Percentiles rank a stretch among this genome's conserved stretches.
phyloP scores from a whole-genome alignment of 2,329 filamentous ascomycete species.

The Drechslerella coelobrocha region DNA sequence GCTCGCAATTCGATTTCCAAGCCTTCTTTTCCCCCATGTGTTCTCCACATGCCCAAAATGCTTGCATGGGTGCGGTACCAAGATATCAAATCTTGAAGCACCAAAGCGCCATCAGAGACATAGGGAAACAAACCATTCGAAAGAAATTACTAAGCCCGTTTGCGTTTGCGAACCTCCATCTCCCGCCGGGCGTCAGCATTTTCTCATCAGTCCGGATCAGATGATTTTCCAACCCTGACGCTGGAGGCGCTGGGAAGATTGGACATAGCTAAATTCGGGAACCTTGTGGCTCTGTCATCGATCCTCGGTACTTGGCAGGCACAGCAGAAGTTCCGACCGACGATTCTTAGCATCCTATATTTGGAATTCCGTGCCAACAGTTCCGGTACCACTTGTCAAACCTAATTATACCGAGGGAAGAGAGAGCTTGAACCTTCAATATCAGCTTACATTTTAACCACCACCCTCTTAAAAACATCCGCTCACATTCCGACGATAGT shows the following conservation, averaged over 20 bases:
- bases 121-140: constrained; percentile 1
- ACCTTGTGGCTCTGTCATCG: not conserved
- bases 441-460: too few relatives aligned
- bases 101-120: constrained; percentile 9
- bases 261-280: not conserved
- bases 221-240: too few relatives aligned
- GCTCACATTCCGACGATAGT: too few relatives aligned
- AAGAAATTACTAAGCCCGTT: constrained; percentile 8
- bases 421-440: too few relatives aligned
- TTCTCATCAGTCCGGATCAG: not conserved
- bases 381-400: constrained; percentile 7
- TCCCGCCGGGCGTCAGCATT: not conserved
- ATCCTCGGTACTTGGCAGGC: constrained; percentile 38
- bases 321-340: constrained; percentile 46
- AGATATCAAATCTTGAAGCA: constrained; percentile 47
- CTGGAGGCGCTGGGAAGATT: too few relatives aligned
- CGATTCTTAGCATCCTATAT: constrained; percentile 37
- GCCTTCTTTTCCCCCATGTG: constrained; percentile 9
- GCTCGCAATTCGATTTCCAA: constrained; percentile 2
- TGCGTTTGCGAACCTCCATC: constrained; percentile 13
- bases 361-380: constrained; percentile 34
- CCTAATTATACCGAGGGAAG: not conserved
- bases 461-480: too few relatives aligned
- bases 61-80: constrained; percentile 27
- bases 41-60: not conserved